Evolutionary conservation across 208 protist genomes (phyloP).

Genomic region (Strigomonas culicis): DNA sequence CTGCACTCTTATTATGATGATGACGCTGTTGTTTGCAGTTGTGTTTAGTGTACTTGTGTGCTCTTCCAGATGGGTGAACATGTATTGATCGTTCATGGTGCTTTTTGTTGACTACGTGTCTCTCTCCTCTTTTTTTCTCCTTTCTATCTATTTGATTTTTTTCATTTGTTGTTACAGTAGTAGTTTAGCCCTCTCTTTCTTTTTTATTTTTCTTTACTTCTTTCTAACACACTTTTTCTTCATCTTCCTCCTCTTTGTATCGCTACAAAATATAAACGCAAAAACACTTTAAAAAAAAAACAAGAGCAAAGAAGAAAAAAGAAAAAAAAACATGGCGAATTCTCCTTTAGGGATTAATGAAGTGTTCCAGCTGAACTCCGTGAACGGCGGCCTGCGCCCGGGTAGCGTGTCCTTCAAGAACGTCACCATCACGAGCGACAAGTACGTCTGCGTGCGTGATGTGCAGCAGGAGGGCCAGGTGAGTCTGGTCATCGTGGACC

Average conservation of each 20-base stretch:
- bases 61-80: too few relatives aligned
- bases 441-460: slow-evolving; percentile 98
- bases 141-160: not conserved
- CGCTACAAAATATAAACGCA: not conserved
- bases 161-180: slow-evolving; percentile 3
- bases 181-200: too few relatives aligned
- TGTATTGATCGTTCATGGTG: too few relatives aligned
- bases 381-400: slow-evolving; percentile 90
- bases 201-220: too few relatives aligned
- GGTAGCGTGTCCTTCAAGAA: slow-evolving; percentile 94
- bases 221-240: too few relatives aligned
- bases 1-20: too few relatives aligned
- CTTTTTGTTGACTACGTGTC: not conserved
- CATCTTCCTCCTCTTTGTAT: too few relatives aligned
- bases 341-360: slow-evolving; percentile 42
- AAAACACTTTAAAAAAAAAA: not conserved
- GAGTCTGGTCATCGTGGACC: slow-evolving; percentile 92
- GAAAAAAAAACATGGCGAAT: slow-evolving; percentile 18
- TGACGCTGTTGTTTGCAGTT: too few relatives aligned
- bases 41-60: too few relatives aligned
- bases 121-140: slow-evolving; percentile 7
- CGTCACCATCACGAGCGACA: slow-evolving; percentile 97
- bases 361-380: slow-evolving; percentile 86
- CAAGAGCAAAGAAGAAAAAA: not conserved
- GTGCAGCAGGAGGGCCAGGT: slow-evolving; percentile 75